Evolutionary conservation across 75 land plant genomes (phyloP).

Genomic region (Pinus tabuliformis): DNA sequence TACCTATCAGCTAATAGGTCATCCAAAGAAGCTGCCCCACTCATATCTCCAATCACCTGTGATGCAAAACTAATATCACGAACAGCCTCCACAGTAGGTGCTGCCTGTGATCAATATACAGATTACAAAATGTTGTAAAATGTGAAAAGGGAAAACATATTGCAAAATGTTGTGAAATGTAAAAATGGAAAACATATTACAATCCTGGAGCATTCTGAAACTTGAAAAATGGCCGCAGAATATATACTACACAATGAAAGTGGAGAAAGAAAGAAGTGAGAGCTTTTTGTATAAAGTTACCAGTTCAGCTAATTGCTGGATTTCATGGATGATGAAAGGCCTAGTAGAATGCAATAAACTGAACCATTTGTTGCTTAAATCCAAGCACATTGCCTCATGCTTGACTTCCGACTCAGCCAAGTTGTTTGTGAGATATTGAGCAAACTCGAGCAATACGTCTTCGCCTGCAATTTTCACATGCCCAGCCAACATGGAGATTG

Average conservation of each 20-base stretch:
- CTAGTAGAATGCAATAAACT: slow-evolving; percentile 59
- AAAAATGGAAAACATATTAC: too few relatives aligned
- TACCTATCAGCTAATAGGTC: slow-evolving; percentile 63
- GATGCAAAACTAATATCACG: slow-evolving; percentile 58
- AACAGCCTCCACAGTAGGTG: slow-evolving; percentile 50
- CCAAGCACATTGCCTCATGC: slow-evolving; percentile 43
- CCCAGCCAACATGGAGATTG: too few relatives aligned
- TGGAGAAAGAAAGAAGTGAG: background rate
- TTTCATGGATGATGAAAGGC: slow-evolving; percentile 47
- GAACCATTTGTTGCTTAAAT: slow-evolving; percentile 77
- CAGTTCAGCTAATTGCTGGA: slow-evolving; percentile 52
- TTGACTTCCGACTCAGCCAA: slow-evolving; percentile 21
- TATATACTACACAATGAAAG: background rate
- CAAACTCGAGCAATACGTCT: slow-evolving; percentile 38
- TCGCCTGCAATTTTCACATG: slow-evolving; percentile 38
- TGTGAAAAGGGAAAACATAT: too few relatives aligned
- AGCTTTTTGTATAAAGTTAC: slow-evolving; percentile 18
- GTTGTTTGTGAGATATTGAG: slow-evolving; percentile 26
- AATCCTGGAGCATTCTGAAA: too few relatives aligned
- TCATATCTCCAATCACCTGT: slow-evolving; percentile 63
- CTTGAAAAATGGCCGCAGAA: background rate
- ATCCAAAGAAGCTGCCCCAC: slow-evolving; percentile 53
- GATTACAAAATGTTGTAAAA: too few relatives aligned
- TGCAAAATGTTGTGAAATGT: too few relatives aligned
- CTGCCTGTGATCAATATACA: slow-evolving; percentile 39